These are phyloP conservation scores for Moesziomyces parantarcticus DNA, from an alignment of 1,284 basidiomycete species.

Conservation along the genomic window DNA sequence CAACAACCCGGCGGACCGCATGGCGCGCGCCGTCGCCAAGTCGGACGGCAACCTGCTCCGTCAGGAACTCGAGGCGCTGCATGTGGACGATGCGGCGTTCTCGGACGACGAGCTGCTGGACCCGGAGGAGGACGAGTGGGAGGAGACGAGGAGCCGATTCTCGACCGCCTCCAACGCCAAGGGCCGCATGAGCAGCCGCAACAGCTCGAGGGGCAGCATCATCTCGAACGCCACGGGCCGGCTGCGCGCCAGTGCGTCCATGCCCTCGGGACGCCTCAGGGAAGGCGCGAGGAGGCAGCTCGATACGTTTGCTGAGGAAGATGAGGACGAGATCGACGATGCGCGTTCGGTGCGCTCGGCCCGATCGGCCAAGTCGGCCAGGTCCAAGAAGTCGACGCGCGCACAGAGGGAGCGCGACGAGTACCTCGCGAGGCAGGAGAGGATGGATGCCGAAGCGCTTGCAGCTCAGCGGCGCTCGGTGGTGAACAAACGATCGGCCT, in stretches of 20 bases:
- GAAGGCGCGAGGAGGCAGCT: slow-evolving; percentile 22
- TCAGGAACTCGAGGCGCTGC: slow-evolving; percentile 21
- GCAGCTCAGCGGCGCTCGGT: slow-evolving; percentile 3
- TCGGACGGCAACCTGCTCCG: slow-evolving; percentile 27
- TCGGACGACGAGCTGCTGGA: slow-evolving; percentile 22
- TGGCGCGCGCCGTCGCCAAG: slow-evolving; percentile 49
- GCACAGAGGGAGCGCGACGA: slow-evolving; percentile 44
- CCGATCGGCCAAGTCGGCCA: slow-evolving; percentile 4
- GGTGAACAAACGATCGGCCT: slow-evolving; percentile 9
- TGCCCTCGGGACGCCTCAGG: slow-evolving; percentile 29
- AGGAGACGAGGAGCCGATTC: slow-evolving; percentile 30
- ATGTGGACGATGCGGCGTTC: slow-evolving; percentile 19
- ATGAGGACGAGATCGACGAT: slow-evolving; percentile 33
- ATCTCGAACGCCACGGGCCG: slow-evolving; percentile 31
- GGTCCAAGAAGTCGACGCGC: slow-evolving; percentile 29
- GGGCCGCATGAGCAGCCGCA: slow-evolving; percentile 11
- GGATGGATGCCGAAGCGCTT: slow-evolving; percentile 8
- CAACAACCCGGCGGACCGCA: slow-evolving; percentile 56
- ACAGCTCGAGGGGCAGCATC: slow-evolving; percentile 27
- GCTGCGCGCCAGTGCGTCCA: slow-evolving; percentile 26
- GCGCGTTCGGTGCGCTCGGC: slow-evolving; percentile 20
- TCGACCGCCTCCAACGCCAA: slow-evolving; percentile 17
- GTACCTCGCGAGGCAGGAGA: slow-evolving; percentile 36
- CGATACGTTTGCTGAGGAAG: slow-evolving; percentile 41
- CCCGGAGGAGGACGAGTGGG: slow-evolving; percentile 30